These are phyloP conservation scores for Sarocladium strictum DNA, from an alignment of 2,329 filamentous ascomycete species.

Conservation along the genomic window DNA sequence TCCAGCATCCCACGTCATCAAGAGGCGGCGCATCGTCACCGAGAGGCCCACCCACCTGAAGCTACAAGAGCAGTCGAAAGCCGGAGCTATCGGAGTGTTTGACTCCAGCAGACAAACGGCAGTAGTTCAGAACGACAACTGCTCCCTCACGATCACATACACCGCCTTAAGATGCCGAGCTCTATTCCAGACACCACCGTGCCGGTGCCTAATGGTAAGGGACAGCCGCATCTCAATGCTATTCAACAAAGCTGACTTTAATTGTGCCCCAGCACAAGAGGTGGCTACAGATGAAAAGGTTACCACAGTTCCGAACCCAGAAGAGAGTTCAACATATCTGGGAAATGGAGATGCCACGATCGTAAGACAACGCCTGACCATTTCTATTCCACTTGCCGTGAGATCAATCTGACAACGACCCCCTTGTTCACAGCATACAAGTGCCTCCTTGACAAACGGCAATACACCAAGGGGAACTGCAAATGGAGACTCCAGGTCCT, in stretches of 20 bases:
- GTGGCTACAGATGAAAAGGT: constrained; percentile 16
- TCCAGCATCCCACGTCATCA: neutral
- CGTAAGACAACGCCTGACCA: neutral
- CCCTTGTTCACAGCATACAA: constrained; percentile 1
- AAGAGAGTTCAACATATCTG: constrained; percentile 12
- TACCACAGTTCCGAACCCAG: constrained; percentile 16
- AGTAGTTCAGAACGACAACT: neutral
- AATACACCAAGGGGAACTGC: neutral
- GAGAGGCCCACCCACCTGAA: neutral
- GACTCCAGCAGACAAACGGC: neutral
- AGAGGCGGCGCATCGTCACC: neutral
- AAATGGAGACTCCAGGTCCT: constrained; percentile 10
- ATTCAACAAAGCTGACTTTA: neutral
- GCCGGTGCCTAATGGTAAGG: neutral
- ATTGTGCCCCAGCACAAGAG: neutral
- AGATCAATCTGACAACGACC: no score
- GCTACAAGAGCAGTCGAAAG: neutral
- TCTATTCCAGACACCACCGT: neutral
- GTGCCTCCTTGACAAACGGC: constrained; percentile 4
- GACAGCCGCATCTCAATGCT: neutral
- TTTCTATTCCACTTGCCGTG: neutral
- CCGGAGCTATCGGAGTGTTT: neutral
- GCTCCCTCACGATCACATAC: neutral
- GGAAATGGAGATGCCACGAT: neutral
- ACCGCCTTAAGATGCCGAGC: neutral